Conservation (phyloP, 805 yeast species). For the Candida anglica region DNA sequence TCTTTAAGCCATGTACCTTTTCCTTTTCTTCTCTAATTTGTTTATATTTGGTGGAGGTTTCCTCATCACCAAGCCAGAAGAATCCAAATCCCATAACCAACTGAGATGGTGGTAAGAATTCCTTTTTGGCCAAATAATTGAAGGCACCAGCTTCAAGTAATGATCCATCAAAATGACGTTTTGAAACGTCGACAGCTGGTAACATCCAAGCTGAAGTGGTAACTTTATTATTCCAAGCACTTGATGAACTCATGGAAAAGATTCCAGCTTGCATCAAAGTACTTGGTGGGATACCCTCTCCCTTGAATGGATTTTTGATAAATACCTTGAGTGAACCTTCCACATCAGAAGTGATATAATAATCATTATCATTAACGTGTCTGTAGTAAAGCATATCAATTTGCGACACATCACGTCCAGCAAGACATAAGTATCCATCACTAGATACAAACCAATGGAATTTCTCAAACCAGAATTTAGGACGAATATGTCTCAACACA, state of each 20-base stretch:
- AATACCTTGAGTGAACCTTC: constrained; percentile 75
- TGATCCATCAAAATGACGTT: constrained; percentile 58
- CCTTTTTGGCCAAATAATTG: constrained; percentile 50
- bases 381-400: constrained; percentile 76
- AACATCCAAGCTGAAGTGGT: constrained; percentile 85
- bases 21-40: constrained; percentile 26
- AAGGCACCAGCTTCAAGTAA: constrained; percentile 62
- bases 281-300: constrained; percentile 75
- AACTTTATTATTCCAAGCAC: constrained; percentile 86
- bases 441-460: constrained; percentile 91
- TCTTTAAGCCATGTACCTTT: constrained; percentile 33
- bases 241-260: constrained; percentile 73
- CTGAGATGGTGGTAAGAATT: constrained; percentile 72
- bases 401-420: constrained; percentile 81
- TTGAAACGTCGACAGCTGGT: constrained; percentile 63
- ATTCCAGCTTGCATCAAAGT: constrained; percentile 88
- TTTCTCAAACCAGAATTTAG: constrained; percentile 89
- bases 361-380: constrained; percentile 70
- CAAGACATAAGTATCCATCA: constrained; percentile 82
- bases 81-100: constrained; percentile 88
- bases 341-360: constrained; percentile 68
- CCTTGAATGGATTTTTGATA: constrained; percentile 72
- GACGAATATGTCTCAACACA: constrained; percentile 55
- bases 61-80: constrained; percentile 66
- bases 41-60: constrained; percentile 34